Evolutionary conservation across 2,329 filamentous ascomycete species (phyloP), one percentile per base, ranked within the genome.

Genomic region (Mycosphaerelloides madeirae): DNA sequence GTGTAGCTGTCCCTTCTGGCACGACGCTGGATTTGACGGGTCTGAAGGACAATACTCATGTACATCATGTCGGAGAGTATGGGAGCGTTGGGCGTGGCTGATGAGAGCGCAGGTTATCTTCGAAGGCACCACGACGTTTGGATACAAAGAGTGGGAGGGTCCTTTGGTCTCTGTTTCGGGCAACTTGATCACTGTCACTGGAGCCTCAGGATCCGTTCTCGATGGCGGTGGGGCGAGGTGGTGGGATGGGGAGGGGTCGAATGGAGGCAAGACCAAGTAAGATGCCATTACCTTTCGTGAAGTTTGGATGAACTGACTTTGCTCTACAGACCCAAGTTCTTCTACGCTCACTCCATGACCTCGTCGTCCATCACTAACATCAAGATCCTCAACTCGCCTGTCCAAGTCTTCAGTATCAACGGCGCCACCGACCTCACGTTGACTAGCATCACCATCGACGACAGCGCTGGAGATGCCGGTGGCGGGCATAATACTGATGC

Each of bases 391-490:
- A 96, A 90, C 59, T 74, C 96, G 9, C 74, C 97, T 11, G 86
- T 90, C 0, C 88, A 97, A 66, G 86, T 97, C 0, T 75, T 97
- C 0, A 98, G 93, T 38, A 63, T 72, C 50, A 70, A 77, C 58
- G 55, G 61, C 3, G 66, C 65, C n/a, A 63, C 61, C 2, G 66
- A 67, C 35, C 63, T 79, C 5, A 65, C 64, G 3, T 55, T 83
- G 18, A 68, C 68, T 19, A 58, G 67, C 34, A 70, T 83, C 54
- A 75, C 70, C 18, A 46, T 44, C 29, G 34, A 44, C 22, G 35
- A 44, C 34, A 22, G 14, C 12, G 42, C 25, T 22, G 42, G 79
- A 28, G 73, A 77, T 48, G 31, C 36, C 18, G 40, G 48, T 12
- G 51, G 48, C 18, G 60, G 53, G n/a, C 54, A 58, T 48, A 63